These are phyloP conservation scores for Plasmodium berghei DNA, from an alignment of 169 alveolate species.

Conservation along the genomic window DNA sequence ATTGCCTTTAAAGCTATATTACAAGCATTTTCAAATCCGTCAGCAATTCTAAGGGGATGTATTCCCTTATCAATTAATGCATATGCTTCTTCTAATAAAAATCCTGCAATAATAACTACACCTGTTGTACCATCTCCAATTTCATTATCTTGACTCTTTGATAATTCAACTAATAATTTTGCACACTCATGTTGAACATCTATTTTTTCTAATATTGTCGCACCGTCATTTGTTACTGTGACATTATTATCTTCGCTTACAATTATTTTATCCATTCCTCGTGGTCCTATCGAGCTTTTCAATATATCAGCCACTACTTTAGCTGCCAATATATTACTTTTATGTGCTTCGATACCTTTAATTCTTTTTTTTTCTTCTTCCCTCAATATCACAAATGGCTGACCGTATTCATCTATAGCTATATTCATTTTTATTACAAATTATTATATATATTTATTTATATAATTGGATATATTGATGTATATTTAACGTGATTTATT, in stretches of 20 bases:
- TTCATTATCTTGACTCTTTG: conserved; percentile 98
- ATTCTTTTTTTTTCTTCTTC: conserved; percentile 97
- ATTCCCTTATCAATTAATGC: conserved; percentile 96
- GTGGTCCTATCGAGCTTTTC: conserved; percentile 98
- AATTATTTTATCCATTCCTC: conserved; percentile 99
- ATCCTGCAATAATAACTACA: conserved; percentile 99
- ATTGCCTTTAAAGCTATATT: conserved; percentile 93
- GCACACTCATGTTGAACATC: conserved; percentile 98
- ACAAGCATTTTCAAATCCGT: conserved; percentile 98
- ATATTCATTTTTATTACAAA: conserved; percentile 85
- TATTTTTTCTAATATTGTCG: conserved; percentile 96
- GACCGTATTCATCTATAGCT: conserved; percentile 98
- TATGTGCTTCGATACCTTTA: conserved; percentile 98
- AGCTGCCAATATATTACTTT: conserved; percentile 98
- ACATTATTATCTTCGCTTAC: conserved; percentile 99
- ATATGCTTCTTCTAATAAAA: conserved; percentile 95
- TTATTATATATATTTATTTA: neutral
- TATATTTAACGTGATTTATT: no score
- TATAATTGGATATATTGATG: no score
- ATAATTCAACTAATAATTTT: conserved; percentile 97
- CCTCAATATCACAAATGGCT: conserved; percentile 97
- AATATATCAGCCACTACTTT: conserved; percentile 96
- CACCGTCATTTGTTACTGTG: conserved; percentile 98
- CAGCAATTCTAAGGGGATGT: conserved; percentile 98
- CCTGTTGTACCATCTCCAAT: conserved; percentile 99